A percentile compares a stretch with the other conserved stretches of the same genome.
phyloP scores from a whole-genome alignment of 225 moss, liverwort and hornwort species.

The Lunularia cruciata region DNA sequence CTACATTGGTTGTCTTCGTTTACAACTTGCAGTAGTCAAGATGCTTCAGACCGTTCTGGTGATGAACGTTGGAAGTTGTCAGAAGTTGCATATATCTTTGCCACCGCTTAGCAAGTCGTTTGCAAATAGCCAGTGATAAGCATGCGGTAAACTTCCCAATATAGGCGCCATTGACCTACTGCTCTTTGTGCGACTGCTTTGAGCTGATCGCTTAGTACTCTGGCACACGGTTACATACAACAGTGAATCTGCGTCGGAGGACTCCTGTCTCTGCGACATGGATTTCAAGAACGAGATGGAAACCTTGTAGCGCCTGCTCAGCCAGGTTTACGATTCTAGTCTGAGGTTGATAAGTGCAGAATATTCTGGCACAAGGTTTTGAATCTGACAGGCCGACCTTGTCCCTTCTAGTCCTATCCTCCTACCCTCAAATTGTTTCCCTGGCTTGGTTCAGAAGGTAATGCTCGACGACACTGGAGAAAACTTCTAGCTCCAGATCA shows the following conservation, averaged over 20 bases:
- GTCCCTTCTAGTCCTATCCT: not conserved
- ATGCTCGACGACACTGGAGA: not conserved
- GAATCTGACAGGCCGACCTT: not conserved
- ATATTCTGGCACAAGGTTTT: not conserved
- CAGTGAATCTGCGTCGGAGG: constrained; percentile 1
- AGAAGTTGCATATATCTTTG: not conserved
- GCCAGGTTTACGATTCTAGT: not conserved
- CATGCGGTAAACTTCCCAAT: not conserved
- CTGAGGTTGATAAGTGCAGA: not conserved
- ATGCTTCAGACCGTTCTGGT: not conserved
- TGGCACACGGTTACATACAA: not conserved
- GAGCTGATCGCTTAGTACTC: too few species aligned
- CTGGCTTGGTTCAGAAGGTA: not conserved
- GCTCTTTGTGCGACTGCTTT: not conserved
- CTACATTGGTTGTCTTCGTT: not conserved
- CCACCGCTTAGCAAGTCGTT: not conserved
- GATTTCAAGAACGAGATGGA: not conserved
- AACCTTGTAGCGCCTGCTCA: not conserved
- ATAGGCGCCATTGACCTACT: not conserved
- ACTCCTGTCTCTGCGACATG: not conserved
- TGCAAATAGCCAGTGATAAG: not conserved
- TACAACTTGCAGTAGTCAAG: not conserved
- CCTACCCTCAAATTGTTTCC: too few species aligned
- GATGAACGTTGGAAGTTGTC: not conserved
- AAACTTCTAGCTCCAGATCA: not conserved